Evolutionary conservation across 1,139 yeast species (phyloP).

Genomic region (Diutina sp.): DNA sequence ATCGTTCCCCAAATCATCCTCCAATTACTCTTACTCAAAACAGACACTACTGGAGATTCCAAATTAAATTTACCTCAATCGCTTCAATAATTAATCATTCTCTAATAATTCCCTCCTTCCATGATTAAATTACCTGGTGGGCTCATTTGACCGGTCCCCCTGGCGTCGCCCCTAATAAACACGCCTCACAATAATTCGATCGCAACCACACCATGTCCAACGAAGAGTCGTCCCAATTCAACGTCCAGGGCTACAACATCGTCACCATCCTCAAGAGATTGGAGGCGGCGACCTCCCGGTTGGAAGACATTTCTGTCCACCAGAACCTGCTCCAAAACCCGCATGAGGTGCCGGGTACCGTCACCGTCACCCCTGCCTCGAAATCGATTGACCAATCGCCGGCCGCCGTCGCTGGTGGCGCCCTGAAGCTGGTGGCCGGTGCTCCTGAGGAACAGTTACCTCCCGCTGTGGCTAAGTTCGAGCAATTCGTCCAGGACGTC

Average conservation of each 20-base stretch:
- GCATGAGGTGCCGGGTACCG: background rate
- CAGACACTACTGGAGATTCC: too few species aligned
- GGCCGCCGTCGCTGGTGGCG: conserved; percentile 11
- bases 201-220: conserved; percentile 4
- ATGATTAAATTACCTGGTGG: too few species aligned
- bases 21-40: too few species aligned
- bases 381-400: conserved; percentile 5
- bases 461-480: conserved; percentile 32
- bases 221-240: conserved; percentile 41
- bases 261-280: conserved; percentile 72
- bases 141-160: too few species aligned
- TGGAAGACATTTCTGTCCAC: conserved; percentile 76
- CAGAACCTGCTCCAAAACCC: conserved; percentile 22
- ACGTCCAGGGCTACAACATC: conserved; percentile 69
- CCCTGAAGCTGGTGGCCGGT: background rate
- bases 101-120: too few species aligned
- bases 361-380: background rate
- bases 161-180: background rate
- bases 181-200: background rate
- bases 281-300: conserved; percentile 87
- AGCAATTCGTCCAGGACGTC: conserved; percentile 34
- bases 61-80: too few species aligned
- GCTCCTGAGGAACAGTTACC: background rate
- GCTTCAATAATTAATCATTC: too few species aligned
- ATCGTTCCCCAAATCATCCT: too few species aligned